Conservation (phyloP, 257 asterid genomes). For the Anisodus acutangulus region DNA sequence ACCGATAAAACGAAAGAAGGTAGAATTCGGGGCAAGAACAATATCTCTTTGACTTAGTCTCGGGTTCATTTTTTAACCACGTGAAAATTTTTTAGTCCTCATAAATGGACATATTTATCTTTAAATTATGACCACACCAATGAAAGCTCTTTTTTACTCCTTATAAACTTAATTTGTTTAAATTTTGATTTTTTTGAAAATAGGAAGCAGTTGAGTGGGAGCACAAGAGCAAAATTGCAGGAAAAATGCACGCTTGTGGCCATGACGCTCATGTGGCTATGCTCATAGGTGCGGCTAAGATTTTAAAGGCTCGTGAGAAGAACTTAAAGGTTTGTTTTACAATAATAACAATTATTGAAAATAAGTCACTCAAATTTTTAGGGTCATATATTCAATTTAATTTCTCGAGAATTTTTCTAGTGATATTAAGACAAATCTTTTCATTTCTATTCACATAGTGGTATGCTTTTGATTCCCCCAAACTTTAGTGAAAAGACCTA, state of each 20-base stretch:
- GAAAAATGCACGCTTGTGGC: slow-evolving; percentile 86
- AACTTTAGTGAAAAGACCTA: background rate
- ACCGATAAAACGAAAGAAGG: no score
- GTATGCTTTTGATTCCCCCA: background rate
- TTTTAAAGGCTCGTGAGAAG: slow-evolving; percentile 57
- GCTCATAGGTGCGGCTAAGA: slow-evolving; percentile 74
- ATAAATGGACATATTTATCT: no score
- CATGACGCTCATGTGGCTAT: slow-evolving; percentile 81
- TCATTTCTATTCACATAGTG: background rate
- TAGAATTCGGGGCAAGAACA: no score
- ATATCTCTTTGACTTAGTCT: no score
- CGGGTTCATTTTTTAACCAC: no score
- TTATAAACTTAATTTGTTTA: background rate
- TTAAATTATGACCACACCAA: no score
- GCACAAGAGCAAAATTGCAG: slow-evolving; percentile 64
- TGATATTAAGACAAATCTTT: background rate
- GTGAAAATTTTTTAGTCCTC: no score
- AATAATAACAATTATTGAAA: background rate
- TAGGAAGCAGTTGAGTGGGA: slow-evolving; percentile 83
- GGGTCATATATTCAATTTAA: background rate
- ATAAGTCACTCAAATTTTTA: background rate
- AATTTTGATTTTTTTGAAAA: background rate
- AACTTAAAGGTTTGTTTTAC: slow-evolving; percentile 55
- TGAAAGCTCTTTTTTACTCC: background rate
- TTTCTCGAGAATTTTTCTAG: background rate